Conservation (phyloP, 257 asterid species). For the Primulina eburnea region DNA sequence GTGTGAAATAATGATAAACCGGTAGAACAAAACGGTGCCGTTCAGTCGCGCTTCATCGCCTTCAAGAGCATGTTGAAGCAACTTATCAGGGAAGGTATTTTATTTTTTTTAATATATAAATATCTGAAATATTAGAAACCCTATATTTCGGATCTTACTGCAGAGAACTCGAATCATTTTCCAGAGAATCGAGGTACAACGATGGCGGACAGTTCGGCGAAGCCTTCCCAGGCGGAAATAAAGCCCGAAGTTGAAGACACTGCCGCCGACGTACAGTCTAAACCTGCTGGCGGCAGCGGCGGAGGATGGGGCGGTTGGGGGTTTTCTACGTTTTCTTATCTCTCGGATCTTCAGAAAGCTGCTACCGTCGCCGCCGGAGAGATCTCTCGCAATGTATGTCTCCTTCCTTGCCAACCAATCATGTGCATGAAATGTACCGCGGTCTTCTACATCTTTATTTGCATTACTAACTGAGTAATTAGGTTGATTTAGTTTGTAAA, state of each 20-base stretch:
- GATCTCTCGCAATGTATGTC: slow-evolving; percentile 64
- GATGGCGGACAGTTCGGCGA: slow-evolving; percentile 23
- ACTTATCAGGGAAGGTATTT: too few species aligned
- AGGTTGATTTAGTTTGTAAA: neutral
- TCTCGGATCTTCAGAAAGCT: slow-evolving; percentile 62
- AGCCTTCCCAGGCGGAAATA: slow-evolving; percentile 10
- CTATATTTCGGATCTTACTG: neutral
- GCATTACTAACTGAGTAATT: neutral
- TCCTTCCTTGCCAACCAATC: neutral
- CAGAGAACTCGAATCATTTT: neutral
- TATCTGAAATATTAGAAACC: neutral
- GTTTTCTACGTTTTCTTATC: slow-evolving; percentile 49
- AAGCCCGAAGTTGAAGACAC: neutral
- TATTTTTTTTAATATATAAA: too few species aligned
- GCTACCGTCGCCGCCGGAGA: slow-evolving; percentile 63
- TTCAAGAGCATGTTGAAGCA: too few species aligned
- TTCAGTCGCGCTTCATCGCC: too few species aligned
- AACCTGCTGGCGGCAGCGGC: slow-evolving; percentile 29
- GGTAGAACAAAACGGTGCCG: too few species aligned
- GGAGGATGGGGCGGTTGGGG: slow-evolving; percentile 67
- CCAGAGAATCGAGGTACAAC: neutral
- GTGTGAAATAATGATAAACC: too few species aligned
- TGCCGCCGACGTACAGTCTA: slow-evolving; percentile 18
- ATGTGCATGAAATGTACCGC: neutral
- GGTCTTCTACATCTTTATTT: neutral